Evolutionary conservation across 768 basidiomycete species (phyloP).

Genomic region (Trametopsis cervina): DNA sequence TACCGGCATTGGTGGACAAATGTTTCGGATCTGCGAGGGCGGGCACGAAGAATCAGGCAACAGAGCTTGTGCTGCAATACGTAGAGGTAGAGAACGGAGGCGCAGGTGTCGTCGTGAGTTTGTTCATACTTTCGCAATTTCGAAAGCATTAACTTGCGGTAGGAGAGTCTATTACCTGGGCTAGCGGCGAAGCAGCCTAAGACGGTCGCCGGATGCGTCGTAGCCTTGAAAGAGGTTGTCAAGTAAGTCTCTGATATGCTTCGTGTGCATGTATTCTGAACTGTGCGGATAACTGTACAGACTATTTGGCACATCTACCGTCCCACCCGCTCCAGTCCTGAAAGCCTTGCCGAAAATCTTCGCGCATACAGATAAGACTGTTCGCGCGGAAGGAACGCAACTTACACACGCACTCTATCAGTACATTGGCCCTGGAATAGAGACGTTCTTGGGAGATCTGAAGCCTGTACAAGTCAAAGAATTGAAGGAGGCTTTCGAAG

Average conservation of each 20-base stretch:
- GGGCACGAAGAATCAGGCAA: constrained; percentile 81
- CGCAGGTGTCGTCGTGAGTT: constrained; percentile 81
- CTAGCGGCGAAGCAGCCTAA: constrained; percentile 93
- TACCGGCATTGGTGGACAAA: constrained; percentile 94
- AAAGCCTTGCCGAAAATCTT: constrained; percentile 91
- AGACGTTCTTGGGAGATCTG: constrained; percentile 79
- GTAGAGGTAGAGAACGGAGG: constrained; percentile 91
- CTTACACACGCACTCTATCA: constrained; percentile 77
- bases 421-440: constrained; percentile 73
- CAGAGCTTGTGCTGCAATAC: constrained; percentile 84
- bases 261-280: not conserved
- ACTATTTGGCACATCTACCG: constrained; percentile 69
- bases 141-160: constrained; percentile 10
- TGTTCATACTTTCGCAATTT: constrained; percentile 9
- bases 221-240: constrained; percentile 76
- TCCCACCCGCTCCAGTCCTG: constrained; percentile 72
- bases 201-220: constrained; percentile 72
- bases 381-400: constrained; percentile 83
- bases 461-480: constrained; percentile 98
- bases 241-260: constrained; percentile 43
- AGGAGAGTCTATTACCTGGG: constrained; percentile 71
- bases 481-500: constrained; percentile 83
- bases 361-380: constrained; percentile 89
- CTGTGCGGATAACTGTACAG: constrained; percentile 31
- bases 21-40: constrained; percentile 87